Evolutionary conservation across 2,329 filamentous ascomycete genomes (phyloP).

Genomic region (Thermothelomyces thermophilus): DNA sequence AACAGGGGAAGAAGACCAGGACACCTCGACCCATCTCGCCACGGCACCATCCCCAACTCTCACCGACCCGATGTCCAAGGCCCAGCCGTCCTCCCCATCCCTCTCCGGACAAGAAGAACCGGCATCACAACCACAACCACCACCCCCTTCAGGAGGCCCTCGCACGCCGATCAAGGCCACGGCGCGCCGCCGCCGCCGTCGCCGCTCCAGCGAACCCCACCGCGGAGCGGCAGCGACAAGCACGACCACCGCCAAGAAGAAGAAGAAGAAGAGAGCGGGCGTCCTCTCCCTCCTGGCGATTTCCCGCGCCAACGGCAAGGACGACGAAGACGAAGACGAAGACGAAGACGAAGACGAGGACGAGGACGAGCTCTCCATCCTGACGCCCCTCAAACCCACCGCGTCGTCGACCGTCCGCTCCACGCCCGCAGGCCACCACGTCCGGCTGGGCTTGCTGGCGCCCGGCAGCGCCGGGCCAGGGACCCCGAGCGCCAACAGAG

Average conservation of each 20-base stretch:
- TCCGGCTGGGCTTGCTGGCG: background rate
- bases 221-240: conserved; percentile 7
- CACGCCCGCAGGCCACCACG: conserved; percentile 9
- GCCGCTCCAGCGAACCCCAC: background rate
- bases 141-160: background rate
- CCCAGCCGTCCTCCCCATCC: background rate
- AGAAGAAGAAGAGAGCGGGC: conserved; percentile 29
- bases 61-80: conserved; percentile 6
- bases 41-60: conserved; percentile 12
- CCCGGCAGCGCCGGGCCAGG: background rate
- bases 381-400: conserved; percentile 16
- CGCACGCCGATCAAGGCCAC: background rate
- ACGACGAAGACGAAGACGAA: conserved; percentile 15
- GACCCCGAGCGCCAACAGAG: no score
- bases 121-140: background rate
- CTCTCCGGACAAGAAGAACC: background rate
- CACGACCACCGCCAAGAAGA: conserved; percentile 9
- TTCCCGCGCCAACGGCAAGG: conserved; percentile 31
- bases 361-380: conserved; percentile 35
- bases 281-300: conserved; percentile 41
- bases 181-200: background rate
- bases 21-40: background rate
- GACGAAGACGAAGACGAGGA: conserved; percentile 30
- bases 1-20: background rate
- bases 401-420: background rate